These are phyloP conservation scores for Lactuca saligna DNA, from an alignment of 129 eudicot genomes.

Conservation along the genomic window DNA sequence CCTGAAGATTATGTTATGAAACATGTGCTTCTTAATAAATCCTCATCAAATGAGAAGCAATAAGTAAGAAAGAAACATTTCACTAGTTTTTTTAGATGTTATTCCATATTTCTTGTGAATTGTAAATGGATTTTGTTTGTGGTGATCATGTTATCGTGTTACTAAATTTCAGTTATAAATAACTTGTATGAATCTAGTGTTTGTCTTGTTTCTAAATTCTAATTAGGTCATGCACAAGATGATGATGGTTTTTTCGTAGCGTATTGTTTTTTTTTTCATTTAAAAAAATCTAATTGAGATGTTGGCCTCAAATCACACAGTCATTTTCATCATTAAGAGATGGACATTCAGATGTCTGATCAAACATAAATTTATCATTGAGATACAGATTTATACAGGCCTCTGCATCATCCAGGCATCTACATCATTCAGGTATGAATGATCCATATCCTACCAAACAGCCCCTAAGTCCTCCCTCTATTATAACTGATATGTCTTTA, in stretches of 20 bases:
- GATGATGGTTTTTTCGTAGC: neutral
- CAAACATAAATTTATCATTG: no score
- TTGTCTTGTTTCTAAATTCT: constrained; percentile 12
- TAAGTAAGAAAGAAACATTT: constrained; percentile 27
- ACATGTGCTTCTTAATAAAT: constrained; percentile 41
- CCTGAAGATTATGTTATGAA: constrained; percentile 63
- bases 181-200: constrained; percentile 36
- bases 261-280: neutral
- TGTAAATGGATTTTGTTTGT: constrained; percentile 58
- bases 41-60: constrained; percentile 48
- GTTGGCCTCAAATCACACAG: neutral
- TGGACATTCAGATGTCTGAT: no score
- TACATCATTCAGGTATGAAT: no score
- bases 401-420: no score
- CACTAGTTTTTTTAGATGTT: constrained; percentile 34
- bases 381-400: no score
- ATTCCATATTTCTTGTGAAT: constrained; percentile 14
- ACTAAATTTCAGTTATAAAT: constrained; percentile 57
- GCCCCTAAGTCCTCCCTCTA: no score
- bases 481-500: no score
- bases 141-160: constrained; percentile 33
- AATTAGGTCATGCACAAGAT: constrained; percentile 23
- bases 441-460: no score
- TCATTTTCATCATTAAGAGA: no score
- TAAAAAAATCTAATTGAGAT: neutral